Conservation (phyloP, 495 filamentous ascomycete genomes). For the Clohesyomyces aquaticus region DNA sequence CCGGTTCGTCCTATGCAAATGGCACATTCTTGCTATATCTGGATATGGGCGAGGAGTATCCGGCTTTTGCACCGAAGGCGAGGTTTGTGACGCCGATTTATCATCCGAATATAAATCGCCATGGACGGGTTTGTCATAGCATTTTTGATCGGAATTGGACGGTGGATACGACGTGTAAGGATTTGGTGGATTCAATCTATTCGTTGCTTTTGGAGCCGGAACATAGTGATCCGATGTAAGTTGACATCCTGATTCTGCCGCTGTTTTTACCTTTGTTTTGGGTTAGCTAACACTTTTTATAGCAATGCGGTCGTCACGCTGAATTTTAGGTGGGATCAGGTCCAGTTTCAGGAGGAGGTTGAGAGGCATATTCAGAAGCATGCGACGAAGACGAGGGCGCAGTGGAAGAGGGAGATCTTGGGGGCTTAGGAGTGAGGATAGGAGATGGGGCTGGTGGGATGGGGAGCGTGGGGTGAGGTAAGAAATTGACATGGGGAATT, state of each 20-base stretch:
- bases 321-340: slow-evolving; percentile 45
- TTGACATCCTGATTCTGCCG: too few relatives aligned
- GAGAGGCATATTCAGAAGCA: slow-evolving; percentile 37
- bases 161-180: slow-evolving; percentile 25
- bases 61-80: slow-evolving; percentile 27
- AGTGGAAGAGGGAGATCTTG: slow-evolving; percentile 41
- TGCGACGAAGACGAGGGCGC: slow-evolving; percentile 38
- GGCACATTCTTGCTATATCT: slow-evolving; percentile 43
- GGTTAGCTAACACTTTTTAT: too few relatives aligned
- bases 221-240: slow-evolving; percentile 38
- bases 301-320: slow-evolving; percentile 42
- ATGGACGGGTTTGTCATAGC: slow-evolving; percentile 77
- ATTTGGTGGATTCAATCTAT: slow-evolving; percentile 40
- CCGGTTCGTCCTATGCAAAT: slow-evolving; percentile 34
- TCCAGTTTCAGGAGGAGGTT: slow-evolving; percentile 40
- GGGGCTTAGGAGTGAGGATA: too few relatives aligned
- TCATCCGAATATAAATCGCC: slow-evolving; percentile 93
- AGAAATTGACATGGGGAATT: too few relatives aligned
- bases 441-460: too few relatives aligned
- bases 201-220: slow-evolving; percentile 41
- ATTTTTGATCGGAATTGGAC: slow-evolving; percentile 38
- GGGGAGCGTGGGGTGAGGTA: too few relatives aligned
- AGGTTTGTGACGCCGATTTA: slow-evolving; percentile 88
- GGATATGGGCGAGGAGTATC: slow-evolving; percentile 40
- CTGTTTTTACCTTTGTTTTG: too few relatives aligned